These are phyloP conservation scores for Xylaria cubensis DNA, from an alignment of 495 filamentous ascomycete species.

Conservation along the genomic window DNA sequence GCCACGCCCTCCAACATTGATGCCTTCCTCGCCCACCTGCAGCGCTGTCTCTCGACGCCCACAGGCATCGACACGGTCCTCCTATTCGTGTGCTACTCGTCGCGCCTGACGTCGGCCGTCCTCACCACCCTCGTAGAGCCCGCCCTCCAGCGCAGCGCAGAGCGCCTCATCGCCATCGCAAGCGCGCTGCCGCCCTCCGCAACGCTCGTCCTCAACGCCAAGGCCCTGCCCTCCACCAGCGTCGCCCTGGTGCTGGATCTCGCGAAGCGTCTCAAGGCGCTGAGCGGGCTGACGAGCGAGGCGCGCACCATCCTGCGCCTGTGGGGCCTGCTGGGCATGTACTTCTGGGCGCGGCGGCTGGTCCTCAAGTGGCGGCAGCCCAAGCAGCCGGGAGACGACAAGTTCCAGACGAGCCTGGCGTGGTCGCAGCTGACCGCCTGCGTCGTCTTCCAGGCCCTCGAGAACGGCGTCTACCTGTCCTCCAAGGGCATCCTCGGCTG, in stretches of 20 bases:
- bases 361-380: conserved; percentile 42
- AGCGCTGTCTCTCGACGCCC: conserved; percentile 64
- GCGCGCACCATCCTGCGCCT: conserved; percentile 76
- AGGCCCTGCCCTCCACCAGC: conserved; percentile 43
- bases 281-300: conserved; percentile 64
- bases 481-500: conserved; percentile 69
- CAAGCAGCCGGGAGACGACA: conserved; percentile 43
- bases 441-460: conserved; percentile 75
- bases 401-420: conserved; percentile 57
- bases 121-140: conserved; percentile 45
- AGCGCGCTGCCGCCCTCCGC: conserved; percentile 46
- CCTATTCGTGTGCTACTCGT: conserved; percentile 69
- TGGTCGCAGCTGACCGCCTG: conserved; percentile 72
- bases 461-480: conserved; percentile 84
- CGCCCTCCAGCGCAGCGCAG: conserved; percentile 47
- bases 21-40: conserved; percentile 57
- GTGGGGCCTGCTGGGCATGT: conserved; percentile 80
- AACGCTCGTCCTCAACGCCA: conserved; percentile 44
- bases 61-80: conserved; percentile 67
- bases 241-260: conserved; percentile 51
- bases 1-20: conserved; percentile 52
- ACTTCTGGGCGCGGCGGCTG: conserved; percentile 69
- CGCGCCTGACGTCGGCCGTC: conserved; percentile 54
- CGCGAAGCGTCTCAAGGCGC: conserved; percentile 53
- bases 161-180: conserved; percentile 49